Evolutionary conservation across 1,284 basidiomycete genomes (phyloP).

Genomic region (Anthracocystis walkeri): DNA sequence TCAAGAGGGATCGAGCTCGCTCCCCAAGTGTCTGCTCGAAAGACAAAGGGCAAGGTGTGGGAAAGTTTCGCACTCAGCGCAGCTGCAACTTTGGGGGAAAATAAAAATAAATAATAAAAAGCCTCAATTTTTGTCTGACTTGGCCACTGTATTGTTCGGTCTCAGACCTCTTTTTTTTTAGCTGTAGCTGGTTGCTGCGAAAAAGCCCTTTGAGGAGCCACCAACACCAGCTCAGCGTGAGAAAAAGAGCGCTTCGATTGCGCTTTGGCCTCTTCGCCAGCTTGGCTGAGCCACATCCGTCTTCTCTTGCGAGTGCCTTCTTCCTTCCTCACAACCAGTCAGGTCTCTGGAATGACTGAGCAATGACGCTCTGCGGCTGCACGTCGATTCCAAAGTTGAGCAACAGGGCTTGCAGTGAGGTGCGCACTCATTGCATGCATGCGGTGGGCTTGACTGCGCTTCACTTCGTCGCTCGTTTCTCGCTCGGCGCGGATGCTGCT

Average conservation of each 20-base stretch:
- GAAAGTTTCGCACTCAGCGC: background rate
- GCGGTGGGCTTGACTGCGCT: background rate
- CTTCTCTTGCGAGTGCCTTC: no score
- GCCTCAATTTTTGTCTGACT: background rate
- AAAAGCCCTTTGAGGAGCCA: no score
- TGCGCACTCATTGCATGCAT: background rate
- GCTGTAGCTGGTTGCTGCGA: no score
- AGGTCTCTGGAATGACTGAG: background rate
- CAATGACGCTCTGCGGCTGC: background rate
- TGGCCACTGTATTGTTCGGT: no score
- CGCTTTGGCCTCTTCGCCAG: no score
- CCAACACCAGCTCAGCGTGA: no score
- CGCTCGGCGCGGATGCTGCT: background rate
- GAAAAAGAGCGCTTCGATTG: no score
- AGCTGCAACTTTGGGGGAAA: no score
- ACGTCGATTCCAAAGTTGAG: background rate
- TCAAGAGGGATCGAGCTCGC: no score
- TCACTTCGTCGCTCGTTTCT: background rate
- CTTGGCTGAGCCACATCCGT: no score
- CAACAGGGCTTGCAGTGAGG: background rate
- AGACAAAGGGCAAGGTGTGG: conserved; percentile 3
- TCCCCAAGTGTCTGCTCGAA: no score
- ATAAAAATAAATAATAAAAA: background rate
- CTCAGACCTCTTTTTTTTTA: no score
- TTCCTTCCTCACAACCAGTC: background rate